Base-by-base conservation (phyloP, 768 basidiomycete species). In the Termitomyces sp. region DNA sequence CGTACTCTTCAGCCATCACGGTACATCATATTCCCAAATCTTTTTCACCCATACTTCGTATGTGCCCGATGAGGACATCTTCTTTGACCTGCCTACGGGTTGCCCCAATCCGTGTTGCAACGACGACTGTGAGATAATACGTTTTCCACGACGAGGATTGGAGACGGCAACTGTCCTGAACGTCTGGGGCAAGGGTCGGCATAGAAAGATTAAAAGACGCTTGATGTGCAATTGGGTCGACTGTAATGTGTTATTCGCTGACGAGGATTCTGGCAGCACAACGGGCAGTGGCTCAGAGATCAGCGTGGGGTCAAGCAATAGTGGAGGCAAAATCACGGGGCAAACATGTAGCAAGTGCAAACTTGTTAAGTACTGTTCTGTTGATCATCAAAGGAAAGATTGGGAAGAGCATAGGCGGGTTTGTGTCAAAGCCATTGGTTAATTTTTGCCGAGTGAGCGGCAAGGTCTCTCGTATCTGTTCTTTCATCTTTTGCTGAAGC, bases 151-250 rank as follows among this genome's bases (percentile, higher is more conserved):
- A 56, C 74, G 78, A 56, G 88, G 88, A 2, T 64, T 80, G 22
- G 83, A 84, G 56, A 76, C 74, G 3, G 88, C 88, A 6, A 79
- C 79, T 4, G 75, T 90, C 43, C 76, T 90, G 36, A 77, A 85
- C 43, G 77, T 88, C 65, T 83, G 81, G 62, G 77, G 80, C n/a
- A 81, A 82, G 50, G 76, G 77, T 54, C 77, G 73, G 62, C 76
- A 78, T 50, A 81, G 75, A 63, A 77, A 76, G 52, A 70, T 85
- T 12, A 81, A 77, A 62, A 66, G 76, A 33, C 77, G 75, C 60
- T 82, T 86, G 68, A 88, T 90, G 86, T 90, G 88, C 70, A 90
- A 90, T 64, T 90, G 88, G 88, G 85, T 89, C 54, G 87, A 88
- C 63, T 90, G 88, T 65, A 75, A 81, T 60, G 75, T 83, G 35